A percentile compares a stretch with the other conserved stretches of the same genome.
Conservation (phyloP, 2,329 filamentous ascomycete species). For the Acarospora socialis region DNA sequence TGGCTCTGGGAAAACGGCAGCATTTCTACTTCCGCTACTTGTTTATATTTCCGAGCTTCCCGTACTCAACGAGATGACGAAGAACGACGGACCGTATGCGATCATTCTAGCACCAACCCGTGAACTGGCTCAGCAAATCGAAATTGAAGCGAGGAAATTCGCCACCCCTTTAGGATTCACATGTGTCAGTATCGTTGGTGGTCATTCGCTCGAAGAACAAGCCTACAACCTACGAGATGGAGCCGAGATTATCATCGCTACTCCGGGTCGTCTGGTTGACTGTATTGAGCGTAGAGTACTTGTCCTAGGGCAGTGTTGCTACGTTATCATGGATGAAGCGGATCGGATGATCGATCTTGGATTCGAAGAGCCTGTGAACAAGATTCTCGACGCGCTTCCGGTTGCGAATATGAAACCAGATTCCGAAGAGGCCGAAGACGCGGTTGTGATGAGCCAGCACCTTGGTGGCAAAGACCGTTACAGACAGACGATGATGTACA, state of each 20-base stretch:
- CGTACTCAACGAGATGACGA: conserved; percentile 67
- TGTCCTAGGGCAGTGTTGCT: conserved; percentile 91
- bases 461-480: conserved; percentile 66
- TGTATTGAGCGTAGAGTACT: conserved; percentile 88
- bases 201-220: conserved; percentile 88
- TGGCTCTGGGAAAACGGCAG: conserved; percentile 94
- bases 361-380: conserved; percentile 95
- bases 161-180: conserved; percentile 81
- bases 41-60: conserved; percentile 91
- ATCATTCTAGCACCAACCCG: conserved; percentile 92
- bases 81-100: conserved; percentile 93
- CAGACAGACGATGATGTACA: conserved; percentile 99
- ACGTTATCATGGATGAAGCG: conserved; percentile 98
- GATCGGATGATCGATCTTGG: conserved; percentile 98
- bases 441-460: conserved; percentile 67
- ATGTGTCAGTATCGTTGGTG: conserved; percentile 94
- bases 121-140: conserved; percentile 95
- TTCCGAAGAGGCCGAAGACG: conserved; percentile 77
- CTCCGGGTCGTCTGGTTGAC: conserved; percentile 89
- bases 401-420: conserved; percentile 93
- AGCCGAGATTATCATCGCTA: conserved; percentile 97
- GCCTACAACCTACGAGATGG: conserved; percentile 79
- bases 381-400: conserved; percentile 87
- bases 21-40: conserved; percentile 80
- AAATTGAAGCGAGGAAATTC: conserved; percentile 86